A percentile compares a stretch with the other conserved stretches of the same genome.
These are phyloP conservation scores for Eucalyptus paniculata DNA, from an alignment of 345 rosid genomes.

Conservation along the genomic window DNA sequence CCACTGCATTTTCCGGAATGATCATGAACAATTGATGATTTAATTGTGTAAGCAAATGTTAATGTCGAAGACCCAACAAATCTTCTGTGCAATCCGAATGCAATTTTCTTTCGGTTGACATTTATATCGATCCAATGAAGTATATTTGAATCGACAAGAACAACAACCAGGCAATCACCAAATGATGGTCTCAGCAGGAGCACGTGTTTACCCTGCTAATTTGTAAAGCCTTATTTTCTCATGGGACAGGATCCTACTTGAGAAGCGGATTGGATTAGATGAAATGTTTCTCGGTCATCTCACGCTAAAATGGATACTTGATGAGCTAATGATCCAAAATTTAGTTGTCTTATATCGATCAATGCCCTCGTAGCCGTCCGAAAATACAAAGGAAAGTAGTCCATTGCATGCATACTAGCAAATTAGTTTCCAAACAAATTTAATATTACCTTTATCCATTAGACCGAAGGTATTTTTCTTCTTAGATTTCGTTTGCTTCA, in stretches of 20 bases:
- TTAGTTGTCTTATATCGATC: background rate
- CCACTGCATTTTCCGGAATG: background rate
- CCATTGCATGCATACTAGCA: background rate
- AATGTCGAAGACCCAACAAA: background rate
- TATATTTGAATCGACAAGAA: background rate
- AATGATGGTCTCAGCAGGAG: background rate
- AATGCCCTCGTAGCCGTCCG: background rate
- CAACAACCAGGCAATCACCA: background rate
- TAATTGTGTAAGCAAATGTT: background rate
- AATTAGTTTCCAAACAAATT: background rate
- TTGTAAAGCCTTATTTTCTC: background rate
- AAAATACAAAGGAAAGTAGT: background rate
- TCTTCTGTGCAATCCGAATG: background rate
- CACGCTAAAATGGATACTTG: background rate
- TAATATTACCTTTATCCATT: background rate
- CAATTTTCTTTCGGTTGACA: background rate
- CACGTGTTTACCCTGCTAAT: background rate
- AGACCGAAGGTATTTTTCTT: background rate
- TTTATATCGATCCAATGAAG: background rate
- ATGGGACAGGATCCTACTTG: background rate
- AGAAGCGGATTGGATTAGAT: background rate
- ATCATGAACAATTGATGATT: background rate
- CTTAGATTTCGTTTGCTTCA: background rate
- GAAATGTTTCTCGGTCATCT: background rate
- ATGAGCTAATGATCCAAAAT: background rate